Percentiles rank a stretch among this genome's conserved stretches.
phyloP scores from a whole-genome alignment of 2,329 filamentous ascomycete genomes.

The Clonostachys solani region DNA sequence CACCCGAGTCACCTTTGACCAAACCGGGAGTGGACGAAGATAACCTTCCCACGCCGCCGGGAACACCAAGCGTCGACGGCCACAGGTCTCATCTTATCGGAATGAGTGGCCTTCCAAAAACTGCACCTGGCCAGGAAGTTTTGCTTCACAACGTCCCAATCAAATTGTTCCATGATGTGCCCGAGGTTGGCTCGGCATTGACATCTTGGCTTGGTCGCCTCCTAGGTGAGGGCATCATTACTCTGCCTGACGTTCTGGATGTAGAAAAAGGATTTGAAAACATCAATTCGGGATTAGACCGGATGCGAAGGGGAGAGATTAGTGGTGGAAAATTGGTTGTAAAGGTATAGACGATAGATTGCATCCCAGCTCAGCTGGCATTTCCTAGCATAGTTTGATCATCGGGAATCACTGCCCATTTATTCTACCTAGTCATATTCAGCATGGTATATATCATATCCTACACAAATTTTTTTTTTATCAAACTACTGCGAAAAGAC shows the following conservation, averaged over 20 bases:
- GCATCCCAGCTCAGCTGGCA: too few species aligned
- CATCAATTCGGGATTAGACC: conserved; percentile 65
- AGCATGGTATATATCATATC: too few species aligned
- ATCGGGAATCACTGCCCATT: too few species aligned
- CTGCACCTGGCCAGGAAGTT: conserved; percentile 33
- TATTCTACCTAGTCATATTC: too few species aligned
- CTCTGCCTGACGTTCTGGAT: conserved; percentile 61
- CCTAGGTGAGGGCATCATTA: conserved; percentile 46
- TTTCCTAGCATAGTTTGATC: too few species aligned
- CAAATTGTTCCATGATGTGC: conserved; percentile 69
- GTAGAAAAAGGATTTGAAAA: conserved; percentile 58
- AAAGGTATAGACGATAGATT: conserved; percentile 4
- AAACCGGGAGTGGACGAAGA: not conserved
- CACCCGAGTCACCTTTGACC: not conserved
- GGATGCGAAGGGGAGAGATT: conserved; percentile 60
- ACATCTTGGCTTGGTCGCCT: conserved; percentile 65
- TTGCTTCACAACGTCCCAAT: conserved; percentile 66
- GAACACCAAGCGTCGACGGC: conserved; percentile 21
- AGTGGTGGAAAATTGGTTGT: conserved; percentile 69
- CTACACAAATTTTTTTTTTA: too few species aligned
- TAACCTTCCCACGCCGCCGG: conserved; percentile 25
- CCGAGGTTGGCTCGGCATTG: conserved; percentile 57
- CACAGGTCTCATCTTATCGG: conserved; percentile 57
- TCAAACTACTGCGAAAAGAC: too few species aligned
- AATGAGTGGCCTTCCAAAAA: conserved; percentile 63